Evolutionary conservation across 2,329 filamentous ascomycete genomes (phyloP).

Genomic region (Boeremia exigua): DNA sequence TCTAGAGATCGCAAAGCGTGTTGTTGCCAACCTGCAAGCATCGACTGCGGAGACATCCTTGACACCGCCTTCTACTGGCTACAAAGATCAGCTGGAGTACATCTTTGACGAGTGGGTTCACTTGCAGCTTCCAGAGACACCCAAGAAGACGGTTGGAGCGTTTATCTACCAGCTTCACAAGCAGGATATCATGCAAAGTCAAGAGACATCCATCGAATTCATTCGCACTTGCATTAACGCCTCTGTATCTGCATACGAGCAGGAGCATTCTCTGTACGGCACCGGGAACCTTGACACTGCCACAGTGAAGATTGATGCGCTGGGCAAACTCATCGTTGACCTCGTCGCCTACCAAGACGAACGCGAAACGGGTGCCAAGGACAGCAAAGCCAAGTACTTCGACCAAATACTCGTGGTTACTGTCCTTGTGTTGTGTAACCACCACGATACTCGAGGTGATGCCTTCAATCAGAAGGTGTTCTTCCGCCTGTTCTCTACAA

Average conservation of each 20-base stretch:
- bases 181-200: slow-evolving; percentile 72
- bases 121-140: slow-evolving; percentile 76
- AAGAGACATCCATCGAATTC: slow-evolving; percentile 80
- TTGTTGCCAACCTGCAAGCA: slow-evolving; percentile 70
- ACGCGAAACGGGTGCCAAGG: slow-evolving; percentile 63
- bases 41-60: slow-evolving; percentile 60
- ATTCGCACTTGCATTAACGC: slow-evolving; percentile 81
- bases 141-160: slow-evolving; percentile 72
- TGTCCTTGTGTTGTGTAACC: slow-evolving; percentile 81
- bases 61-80: slow-evolving; percentile 64
- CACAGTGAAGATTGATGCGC: slow-evolving; percentile 74
- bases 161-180: slow-evolving; percentile 87
- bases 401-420: slow-evolving; percentile 80
- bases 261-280: slow-evolving; percentile 64
- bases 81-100: slow-evolving; percentile 88
- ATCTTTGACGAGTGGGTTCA: slow-evolving; percentile 95
- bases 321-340: slow-evolving; percentile 79
- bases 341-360: slow-evolving; percentile 75
- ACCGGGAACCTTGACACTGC: slow-evolving; percentile 65
- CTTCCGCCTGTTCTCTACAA: slow-evolving; percentile 84
- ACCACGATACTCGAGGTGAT: slow-evolving; percentile 81
- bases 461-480: slow-evolving; percentile 88
- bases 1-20: slow-evolving; percentile 69
- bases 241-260: slow-evolving; percentile 79
- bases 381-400: slow-evolving; percentile 72